Conservation (phyloP, 1,284 basidiomycete genomes). For the Ganoderma boninense region DNA sequence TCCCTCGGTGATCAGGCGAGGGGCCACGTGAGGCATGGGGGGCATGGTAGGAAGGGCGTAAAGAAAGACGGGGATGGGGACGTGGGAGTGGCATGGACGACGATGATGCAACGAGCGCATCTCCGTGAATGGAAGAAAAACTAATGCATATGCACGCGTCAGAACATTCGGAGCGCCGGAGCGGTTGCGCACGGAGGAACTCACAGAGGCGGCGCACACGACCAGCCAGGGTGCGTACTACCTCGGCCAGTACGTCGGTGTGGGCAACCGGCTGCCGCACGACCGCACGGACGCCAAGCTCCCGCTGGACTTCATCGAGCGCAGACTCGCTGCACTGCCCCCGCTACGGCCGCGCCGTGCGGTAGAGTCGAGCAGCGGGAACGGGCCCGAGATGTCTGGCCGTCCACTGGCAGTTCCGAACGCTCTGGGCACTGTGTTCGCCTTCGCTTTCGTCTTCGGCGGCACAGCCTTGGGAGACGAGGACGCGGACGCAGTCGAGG, state of each 20-base stretch:
- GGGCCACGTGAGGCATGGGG: not conserved
- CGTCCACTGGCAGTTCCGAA: slow-evolving; percentile 23
- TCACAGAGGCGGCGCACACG: slow-evolving; percentile 12
- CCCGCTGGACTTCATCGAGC: slow-evolving; percentile 37
- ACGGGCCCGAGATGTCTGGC: slow-evolving; percentile 45
- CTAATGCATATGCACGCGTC: not conserved
- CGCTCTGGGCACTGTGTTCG: slow-evolving; percentile 14
- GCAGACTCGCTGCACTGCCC: slow-evolving; percentile 35
- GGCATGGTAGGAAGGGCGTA: not conserved
- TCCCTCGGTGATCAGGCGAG: not conserved
- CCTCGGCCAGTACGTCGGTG: slow-evolving; percentile 41
- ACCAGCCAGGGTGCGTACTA: slow-evolving; percentile 16
- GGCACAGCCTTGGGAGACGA: slow-evolving; percentile 10
- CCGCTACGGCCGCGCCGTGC: slow-evolving; percentile 26
- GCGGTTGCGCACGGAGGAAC: not conserved
- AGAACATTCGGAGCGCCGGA: not conserved
- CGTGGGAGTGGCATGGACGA: not conserved
- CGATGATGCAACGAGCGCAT: slow-evolving; percentile 2
- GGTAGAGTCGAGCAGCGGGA: slow-evolving; percentile 43
- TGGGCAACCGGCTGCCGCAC: slow-evolving; percentile 42
- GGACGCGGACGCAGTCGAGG: slow-evolving; percentile 8
- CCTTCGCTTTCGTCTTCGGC: slow-evolving; percentile 4
- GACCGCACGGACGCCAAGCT: slow-evolving; percentile 40
- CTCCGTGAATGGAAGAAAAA: not conserved
- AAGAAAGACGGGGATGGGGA: not conserved